Conservation (phyloP, 139 green algal genomes). For the Chlorella sp. region DNA sequence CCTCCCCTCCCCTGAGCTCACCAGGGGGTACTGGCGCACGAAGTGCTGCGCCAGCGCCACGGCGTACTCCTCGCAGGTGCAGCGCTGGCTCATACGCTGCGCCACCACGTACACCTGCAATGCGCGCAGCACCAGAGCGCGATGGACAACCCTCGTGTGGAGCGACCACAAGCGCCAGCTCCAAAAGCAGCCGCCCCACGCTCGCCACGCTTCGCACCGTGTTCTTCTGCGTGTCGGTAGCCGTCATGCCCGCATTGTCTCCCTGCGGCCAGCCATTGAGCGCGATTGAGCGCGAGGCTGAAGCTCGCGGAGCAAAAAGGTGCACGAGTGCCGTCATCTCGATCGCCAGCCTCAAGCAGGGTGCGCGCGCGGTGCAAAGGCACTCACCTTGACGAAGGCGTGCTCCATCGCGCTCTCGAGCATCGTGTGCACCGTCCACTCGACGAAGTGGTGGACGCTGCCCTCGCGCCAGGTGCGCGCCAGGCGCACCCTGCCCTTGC, state of each 20-base stretch:
- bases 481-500: conserved; percentile 74
- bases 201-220: conserved; percentile 39
- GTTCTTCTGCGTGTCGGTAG: conserved; percentile 94
- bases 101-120: conserved; percentile 82
- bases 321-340: too few species aligned
- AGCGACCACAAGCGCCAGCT: too few species aligned
- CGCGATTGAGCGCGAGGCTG: too few species aligned
- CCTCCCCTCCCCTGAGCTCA: too few species aligned
- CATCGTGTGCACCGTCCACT: conserved; percentile 77
- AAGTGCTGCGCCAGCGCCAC: conserved; percentile 82
- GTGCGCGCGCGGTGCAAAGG: too few species aligned
- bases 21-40: conserved; percentile 68
- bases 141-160: too few species aligned
- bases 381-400: conserved; percentile 40
- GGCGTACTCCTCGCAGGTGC: conserved; percentile 81
- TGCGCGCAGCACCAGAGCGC: too few species aligned
- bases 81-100: conserved; percentile 56
- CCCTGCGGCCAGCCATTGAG: too few species aligned
- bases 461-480: conserved; percentile 72
- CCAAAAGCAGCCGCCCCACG: too few species aligned
- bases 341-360: too few species aligned
- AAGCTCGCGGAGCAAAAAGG: too few species aligned
- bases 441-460: conserved; percentile 69
- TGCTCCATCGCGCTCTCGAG: conserved; percentile 82
- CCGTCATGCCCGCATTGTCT: conserved; percentile 81